Base-by-base conservation (phyloP, 176 grass and related monocot genomes). In the Paspalum vaginatum region DNA sequence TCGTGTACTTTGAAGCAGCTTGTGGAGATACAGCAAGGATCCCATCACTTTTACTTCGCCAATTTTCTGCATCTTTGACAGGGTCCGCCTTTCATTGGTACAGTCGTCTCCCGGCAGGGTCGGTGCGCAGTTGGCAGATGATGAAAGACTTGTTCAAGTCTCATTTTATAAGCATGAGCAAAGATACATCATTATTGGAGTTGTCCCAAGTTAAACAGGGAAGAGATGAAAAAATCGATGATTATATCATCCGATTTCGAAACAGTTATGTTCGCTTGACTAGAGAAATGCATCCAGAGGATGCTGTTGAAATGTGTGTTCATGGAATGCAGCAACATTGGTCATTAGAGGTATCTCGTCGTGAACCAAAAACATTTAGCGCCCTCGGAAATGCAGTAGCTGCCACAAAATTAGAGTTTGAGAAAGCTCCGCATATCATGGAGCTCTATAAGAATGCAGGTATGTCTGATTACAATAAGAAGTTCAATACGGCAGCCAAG, bases 61-160 rank as follows among this genome's bases (percentile, higher is more conserved):
- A 79, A 4, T 79, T 79, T 21, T 79, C 37, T 0, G 27, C 61
- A 25, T 79, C 77, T 10, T 24, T 79, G 8, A 79, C 61, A 0
- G 32, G 61, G 0, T 20, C 47, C 6, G 48, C 77, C 2, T 79
- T 79, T 15, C 77, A 79, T 24, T 79, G 77, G 77, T 79, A 79
- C 5, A 79, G 77, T 2, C 61, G 61, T 5, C 48, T 79, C 0
- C 37, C 62, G 4, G 49, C 65, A 0, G 49, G 77, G 2, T 55
- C 62, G 0, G 52, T 79, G 2, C 20, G 41, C 3, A 68, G 6
- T 45, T 68, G 65, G 65, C 41, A 44, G 13, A 22, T 22, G 41
- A 79, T 79, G 77, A 68, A 79, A 24, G 39, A 80, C 18, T 5
- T 79, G 5, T 79, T 79, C 7, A 68, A 42, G 3, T n/a, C 62